These are phyloP conservation scores for Solanum pimpinellifolium DNA, from an alignment of 257 asterid genomes.

Conservation along the genomic window DNA sequence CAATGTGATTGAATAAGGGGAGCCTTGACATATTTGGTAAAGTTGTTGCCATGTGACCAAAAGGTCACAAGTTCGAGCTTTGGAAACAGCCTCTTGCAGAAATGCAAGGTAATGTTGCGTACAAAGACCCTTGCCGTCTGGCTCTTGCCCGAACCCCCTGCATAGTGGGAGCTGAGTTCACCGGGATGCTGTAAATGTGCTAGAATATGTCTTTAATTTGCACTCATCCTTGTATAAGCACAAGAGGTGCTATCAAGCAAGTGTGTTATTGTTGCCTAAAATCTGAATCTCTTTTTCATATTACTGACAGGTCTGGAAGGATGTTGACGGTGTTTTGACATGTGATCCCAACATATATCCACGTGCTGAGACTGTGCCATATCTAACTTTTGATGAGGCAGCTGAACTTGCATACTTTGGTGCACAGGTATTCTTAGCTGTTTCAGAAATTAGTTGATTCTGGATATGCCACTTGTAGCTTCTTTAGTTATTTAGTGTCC, in stretches of 20 bases:
- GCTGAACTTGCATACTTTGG: conserved; percentile 98
- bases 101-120: neutral
- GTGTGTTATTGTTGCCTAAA: neutral
- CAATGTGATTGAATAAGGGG: neutral
- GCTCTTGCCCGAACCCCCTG: neutral
- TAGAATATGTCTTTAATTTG: neutral
- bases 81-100: neutral
- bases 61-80: too few relatives aligned
- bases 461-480: neutral
- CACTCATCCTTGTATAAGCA: neutral
- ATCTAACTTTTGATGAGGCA: conserved; percentile 90
- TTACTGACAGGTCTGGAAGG: conserved; percentile 86
- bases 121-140: neutral
- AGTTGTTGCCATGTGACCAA: neutral
- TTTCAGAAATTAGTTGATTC: neutral
- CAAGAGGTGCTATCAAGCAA: neutral
- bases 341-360: conserved; percentile 83
- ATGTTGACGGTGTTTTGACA: conserved; percentile 95
- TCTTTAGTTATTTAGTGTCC: neutral
- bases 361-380: conserved; percentile 70
- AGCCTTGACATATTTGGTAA: neutral
- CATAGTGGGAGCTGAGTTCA: neutral
- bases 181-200: neutral
- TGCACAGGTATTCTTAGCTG: conserved; percentile 34
- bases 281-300: neutral